Conservation (phyloP, 2,329 filamentous ascomycete genomes). For the Cadophora gregata region DNA sequence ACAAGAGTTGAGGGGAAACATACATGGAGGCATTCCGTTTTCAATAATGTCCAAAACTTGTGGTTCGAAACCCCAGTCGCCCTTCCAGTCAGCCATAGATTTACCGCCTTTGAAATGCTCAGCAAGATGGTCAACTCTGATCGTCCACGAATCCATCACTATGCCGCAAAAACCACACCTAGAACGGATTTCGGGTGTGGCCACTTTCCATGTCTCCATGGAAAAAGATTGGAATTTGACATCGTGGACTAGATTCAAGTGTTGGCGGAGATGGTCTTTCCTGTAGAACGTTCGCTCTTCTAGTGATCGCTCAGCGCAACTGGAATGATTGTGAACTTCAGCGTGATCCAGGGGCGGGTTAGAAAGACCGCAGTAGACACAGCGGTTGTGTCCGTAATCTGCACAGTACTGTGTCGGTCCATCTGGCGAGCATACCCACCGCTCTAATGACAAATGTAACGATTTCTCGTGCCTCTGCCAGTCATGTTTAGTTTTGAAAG, state of each 20-base stretch:
- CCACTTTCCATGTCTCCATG: slow-evolving; percentile 68
- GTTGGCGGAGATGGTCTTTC: slow-evolving; percentile 71
- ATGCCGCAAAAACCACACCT: slow-evolving; percentile 70
- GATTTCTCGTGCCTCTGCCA: slow-evolving; percentile 76
- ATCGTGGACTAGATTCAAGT: slow-evolving; percentile 66
- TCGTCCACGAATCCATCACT: slow-evolving; percentile 65
- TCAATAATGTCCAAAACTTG: slow-evolving; percentile 67
- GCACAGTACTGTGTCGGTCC: slow-evolving; percentile 62
- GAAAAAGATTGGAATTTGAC: slow-evolving; percentile 66
- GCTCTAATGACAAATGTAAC: slow-evolving; percentile 67
- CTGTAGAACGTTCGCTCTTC: slow-evolving; percentile 70
- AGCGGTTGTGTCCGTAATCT: slow-evolving; percentile 61
- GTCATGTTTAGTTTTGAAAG: slow-evolving; percentile 71
- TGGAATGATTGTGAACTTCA: slow-evolving; percentile 63
- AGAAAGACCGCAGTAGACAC: slow-evolving; percentile 64
- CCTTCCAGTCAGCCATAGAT: slow-evolving; percentile 73
- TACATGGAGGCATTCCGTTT: slow-evolving; percentile 70
- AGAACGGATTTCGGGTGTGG: slow-evolving; percentile 65
- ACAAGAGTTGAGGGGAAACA: slow-evolving; percentile 47
- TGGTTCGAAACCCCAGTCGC: slow-evolving; percentile 71
- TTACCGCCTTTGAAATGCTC: slow-evolving; percentile 71
- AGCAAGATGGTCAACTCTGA: slow-evolving; percentile 67
- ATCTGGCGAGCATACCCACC: slow-evolving; percentile 68
- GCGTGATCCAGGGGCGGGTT: slow-evolving; percentile 62
- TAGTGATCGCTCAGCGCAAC: slow-evolving; percentile 69